Evolutionary conservation across 176 grass and related monocot species (phyloP).

Genomic region (Coix lacrymajobi): DNA sequence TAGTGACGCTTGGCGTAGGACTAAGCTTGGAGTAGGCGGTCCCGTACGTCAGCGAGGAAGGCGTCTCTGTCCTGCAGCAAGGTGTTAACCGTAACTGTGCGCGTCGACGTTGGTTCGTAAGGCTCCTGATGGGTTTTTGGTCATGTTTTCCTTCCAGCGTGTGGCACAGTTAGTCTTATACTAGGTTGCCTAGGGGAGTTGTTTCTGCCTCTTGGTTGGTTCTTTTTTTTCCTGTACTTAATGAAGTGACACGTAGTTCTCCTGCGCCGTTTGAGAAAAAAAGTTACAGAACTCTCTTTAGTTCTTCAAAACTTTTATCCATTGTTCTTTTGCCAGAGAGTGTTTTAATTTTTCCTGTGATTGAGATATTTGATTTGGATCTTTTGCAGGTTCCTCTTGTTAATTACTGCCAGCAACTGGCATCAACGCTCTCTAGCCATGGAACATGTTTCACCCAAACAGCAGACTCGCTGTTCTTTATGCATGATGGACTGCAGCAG

Average conservation of each 20-base stretch:
- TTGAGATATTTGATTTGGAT: slow-evolving; percentile 6
- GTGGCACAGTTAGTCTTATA: neutral
- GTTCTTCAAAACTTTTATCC: neutral
- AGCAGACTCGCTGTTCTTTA: slow-evolving; percentile 84
- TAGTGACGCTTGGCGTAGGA: no score
- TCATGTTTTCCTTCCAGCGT: neutral
- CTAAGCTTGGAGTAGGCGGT: no score
- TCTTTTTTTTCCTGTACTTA: neutral
- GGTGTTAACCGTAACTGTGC: no score
- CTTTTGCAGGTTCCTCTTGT: slow-evolving; percentile 70
- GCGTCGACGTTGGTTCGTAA: no score
- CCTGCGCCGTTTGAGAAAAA: no score
- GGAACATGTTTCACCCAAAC: slow-evolving; percentile 94
- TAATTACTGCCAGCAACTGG: slow-evolving; percentile 88
- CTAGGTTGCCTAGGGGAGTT: neutral
- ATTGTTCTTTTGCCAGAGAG: slow-evolving; percentile 8
- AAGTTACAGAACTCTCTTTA: neutral
- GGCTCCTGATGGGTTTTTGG: neutral
- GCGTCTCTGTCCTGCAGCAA: no score
- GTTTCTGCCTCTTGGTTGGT: neutral
- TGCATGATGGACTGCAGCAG: slow-evolving; percentile 89
- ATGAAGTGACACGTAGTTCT: neutral
- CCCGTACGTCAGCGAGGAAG: no score
- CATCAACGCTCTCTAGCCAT: slow-evolving; percentile 83
- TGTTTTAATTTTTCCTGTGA: neutral